Evolutionary conservation across 148 eudicot species (phyloP).

Genomic region (Oxyria digyna): DNA sequence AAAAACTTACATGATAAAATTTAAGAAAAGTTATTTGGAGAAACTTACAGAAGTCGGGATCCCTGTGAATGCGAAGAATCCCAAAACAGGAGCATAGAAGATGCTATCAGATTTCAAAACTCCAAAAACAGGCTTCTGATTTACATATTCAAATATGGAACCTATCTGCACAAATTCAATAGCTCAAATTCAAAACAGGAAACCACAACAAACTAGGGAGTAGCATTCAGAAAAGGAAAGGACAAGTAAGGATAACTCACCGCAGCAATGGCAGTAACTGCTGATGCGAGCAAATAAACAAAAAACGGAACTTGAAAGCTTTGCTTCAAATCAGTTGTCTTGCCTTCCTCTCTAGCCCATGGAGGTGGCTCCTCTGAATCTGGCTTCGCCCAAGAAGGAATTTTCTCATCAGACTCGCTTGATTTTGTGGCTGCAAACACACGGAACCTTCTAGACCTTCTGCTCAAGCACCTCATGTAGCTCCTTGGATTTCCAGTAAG

Average conservation of each 20-base stretch:
- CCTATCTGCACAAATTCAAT: slow-evolving; percentile 42
- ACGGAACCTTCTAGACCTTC: slow-evolving; percentile 12
- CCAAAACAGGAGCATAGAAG: slow-evolving; percentile 84
- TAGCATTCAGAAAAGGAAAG: neutral
- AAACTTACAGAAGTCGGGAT: slow-evolving; percentile 77
- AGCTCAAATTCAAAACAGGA: neutral
- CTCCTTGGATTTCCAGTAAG: neutral
- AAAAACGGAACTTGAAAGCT: slow-evolving; percentile 48
- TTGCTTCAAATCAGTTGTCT: slow-evolving; percentile 22
- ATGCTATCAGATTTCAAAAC: slow-evolving; percentile 62
- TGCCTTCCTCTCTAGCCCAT: slow-evolving; percentile 70
- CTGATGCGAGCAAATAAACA: slow-evolving; percentile 88
- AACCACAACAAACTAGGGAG: neutral
- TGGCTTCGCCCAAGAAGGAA: slow-evolving; percentile 83
- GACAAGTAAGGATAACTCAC: slow-evolving; percentile 21
- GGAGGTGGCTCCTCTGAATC: slow-evolving; percentile 94
- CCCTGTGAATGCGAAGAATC: slow-evolving; percentile 83
- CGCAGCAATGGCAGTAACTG: slow-evolving; percentile 90
- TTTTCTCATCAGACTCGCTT: slow-evolving; percentile 32
- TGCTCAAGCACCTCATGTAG: neutral
- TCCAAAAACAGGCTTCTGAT: slow-evolving; percentile 82
- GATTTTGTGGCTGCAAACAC: slow-evolving; percentile 37
- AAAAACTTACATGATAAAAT: neutral
- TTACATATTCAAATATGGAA: slow-evolving; percentile 76
- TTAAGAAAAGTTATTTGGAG: neutral